A percentile compares a stretch with the other conserved stretches of the same genome.
phyloP scores from a whole-genome alignment of 2,329 filamentous ascomycete genomes.

The Fusarium protoensiforme region DNA sequence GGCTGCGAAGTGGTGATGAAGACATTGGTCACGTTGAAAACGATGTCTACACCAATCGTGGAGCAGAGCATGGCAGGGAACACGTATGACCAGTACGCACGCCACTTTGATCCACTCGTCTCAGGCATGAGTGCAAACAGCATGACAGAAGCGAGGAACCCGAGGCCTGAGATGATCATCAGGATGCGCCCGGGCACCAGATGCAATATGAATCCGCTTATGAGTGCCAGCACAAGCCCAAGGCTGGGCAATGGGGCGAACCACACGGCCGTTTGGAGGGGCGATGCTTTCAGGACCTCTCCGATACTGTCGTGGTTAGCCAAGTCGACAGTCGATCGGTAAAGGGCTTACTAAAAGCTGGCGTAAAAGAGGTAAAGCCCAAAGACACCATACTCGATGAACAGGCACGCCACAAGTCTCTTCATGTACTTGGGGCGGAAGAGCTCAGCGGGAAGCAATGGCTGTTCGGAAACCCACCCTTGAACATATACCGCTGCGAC shows the following conservation, averaged over 20 bases:
- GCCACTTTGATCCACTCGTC: constrained; percentile 50
- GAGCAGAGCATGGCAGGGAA: constrained; percentile 76
- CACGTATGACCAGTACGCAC: constrained; percentile 75
- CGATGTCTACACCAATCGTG: constrained; percentile 80
- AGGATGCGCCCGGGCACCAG: constrained; percentile 71
- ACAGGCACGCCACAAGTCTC: constrained; percentile 67
- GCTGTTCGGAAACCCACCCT: constrained; percentile 74
- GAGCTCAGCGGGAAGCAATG: constrained; percentile 75
- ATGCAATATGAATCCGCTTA: constrained; percentile 74
- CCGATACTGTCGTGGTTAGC: constrained; percentile 60
- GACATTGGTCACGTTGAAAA: constrained; percentile 80
- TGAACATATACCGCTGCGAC: constrained; percentile 74
- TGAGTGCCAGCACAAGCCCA: constrained; percentile 71
- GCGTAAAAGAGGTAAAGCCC: constrained; percentile 77
- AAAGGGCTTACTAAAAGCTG: constrained; percentile 69
- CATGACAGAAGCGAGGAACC: constrained; percentile 67
- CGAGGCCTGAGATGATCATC: constrained; percentile 69
- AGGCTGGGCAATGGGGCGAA: constrained; percentile 74
- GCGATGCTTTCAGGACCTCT: constrained; percentile 66
- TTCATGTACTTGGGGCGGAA: constrained; percentile 78
- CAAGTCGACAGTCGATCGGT: background rate
- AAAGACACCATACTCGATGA: constrained; percentile 75
- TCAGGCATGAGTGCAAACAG: constrained; percentile 73
- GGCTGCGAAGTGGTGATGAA: constrained; percentile 81
- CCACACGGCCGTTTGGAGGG: constrained; percentile 75